Conservation (phyloP, 495 filamentous ascomycete species). For the Trichocladium uniseriatum region DNA sequence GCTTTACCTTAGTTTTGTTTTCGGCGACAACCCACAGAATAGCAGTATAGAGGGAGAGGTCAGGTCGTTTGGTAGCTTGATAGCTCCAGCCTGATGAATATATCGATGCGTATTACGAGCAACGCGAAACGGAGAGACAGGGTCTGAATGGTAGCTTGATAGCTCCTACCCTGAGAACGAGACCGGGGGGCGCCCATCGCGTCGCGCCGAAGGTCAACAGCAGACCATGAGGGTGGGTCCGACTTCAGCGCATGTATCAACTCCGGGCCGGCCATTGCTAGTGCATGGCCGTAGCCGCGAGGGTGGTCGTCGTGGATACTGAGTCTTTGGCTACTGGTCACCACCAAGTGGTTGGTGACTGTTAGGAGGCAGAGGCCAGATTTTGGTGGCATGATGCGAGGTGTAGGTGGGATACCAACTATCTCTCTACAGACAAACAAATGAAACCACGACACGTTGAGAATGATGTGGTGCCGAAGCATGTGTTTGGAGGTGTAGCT, state of each 20-base stretch:
- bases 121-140: conserved; percentile 11
- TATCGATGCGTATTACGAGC: conserved; percentile 8
- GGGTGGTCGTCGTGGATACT: conserved; percentile 11
- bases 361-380: conserved; percentile 6
- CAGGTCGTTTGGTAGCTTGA: conserved; percentile 43
- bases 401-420: neutral
- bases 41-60: conserved; percentile 21
- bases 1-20: conserved; percentile 37
- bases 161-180: conserved; percentile 41
- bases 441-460: neutral
- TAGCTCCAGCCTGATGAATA: conserved; percentile 39
- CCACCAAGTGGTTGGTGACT: conserved; percentile 24
- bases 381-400: conserved; percentile 2
- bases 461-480: too few relatives aligned
- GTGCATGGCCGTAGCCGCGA: conserved; percentile 19
- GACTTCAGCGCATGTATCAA: conserved; percentile 7
- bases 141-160: conserved; percentile 44
- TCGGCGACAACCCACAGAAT: conserved; percentile 20
- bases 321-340: conserved; percentile 13
- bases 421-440: conserved; percentile 9
- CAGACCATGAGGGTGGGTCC: neutral
- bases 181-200: conserved; percentile 3
- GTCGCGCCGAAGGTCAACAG: conserved; percentile 8
- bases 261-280: conserved; percentile 21
- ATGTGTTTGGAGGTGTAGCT: too few relatives aligned